Evolutionary conservation across 164 flowering plant species (phyloP), one percentile per base, ranked within the genome.

Genomic region (Piper betle): DNA sequence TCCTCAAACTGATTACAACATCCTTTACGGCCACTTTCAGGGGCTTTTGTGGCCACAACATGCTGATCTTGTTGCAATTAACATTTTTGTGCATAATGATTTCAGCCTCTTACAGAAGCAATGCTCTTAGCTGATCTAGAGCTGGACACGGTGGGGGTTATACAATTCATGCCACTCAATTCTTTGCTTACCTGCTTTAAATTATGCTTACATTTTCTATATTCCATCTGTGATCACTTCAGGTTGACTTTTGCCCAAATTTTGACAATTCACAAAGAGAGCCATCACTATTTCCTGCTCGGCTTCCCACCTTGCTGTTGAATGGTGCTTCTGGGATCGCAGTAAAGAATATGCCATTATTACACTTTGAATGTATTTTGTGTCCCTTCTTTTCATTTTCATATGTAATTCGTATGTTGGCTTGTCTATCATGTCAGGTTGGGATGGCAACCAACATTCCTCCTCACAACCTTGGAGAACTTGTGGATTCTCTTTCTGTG

Each of bases 301-400:
- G 97, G 55, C 72, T 93, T 56, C 99, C 99, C 37, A 77, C 73
- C 64, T 71, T 93, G 42, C 64, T 93, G 75, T 72, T 93, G 77
- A 93, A 93, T 84, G 99, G 99, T 69, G 78, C 99, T 70, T 84
- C 96, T 70, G 99, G 99, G 67, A 93, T 93, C 73, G 99, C 99
- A 75, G 99, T 89, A 68, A 52, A 16, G 20, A 40, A 11, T 33
- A 3, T 7, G 39, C n/a, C 16, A 18, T 63, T 63, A 59, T 15
- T 20, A 2, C 43, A 38, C 18, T 55, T 15, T 4, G 38, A 19
- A 18, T 5, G 20, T 3, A 8, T 10, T 15, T 55, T 19, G 5
- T 55, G 39, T 55, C 8, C 15, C 38, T 2, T 20, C 52, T 50
- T n/a, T 4, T 53, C 15, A 12, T 60, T 12, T 33, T 12, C 37